Evolutionary conservation across 257 asterid genomes (phyloP), one percentile per base, ranked within the genome.

Genomic region (Penstemon eatonii): DNA sequence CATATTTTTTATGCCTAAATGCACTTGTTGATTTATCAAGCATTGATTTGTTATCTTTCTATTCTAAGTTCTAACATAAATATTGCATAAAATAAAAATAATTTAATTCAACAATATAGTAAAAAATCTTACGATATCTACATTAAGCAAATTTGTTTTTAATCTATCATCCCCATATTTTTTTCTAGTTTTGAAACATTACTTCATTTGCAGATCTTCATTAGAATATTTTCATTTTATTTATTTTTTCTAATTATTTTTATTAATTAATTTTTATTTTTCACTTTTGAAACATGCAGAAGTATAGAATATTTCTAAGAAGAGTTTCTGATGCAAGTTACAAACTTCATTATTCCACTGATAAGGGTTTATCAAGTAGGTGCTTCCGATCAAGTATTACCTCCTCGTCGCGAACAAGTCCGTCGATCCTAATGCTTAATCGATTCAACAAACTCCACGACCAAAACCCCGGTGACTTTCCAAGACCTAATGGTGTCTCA

Each of bases 251-350:
- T 44, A 2, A 2, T 13, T 33, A n/a, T 15, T 36, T 12, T 63
- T 3, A 19, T 3, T 59, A 39, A 19, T 53, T 2, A 6, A 36
- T 47, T 2, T 25, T 2, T 10, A 36, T 47, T 2, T 25, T 51
- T 6, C n/a, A 8, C 53, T 49, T 57, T 4, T 33, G 1, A 51
- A 25, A 38, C 3, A 40, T 67, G 73, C 87, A 84, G 90, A 84
- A 84, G 56, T 84, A 84, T 8, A 59, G 87, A 72, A 77, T 84
- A 66, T 84, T 82, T 75, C 79, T 82, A 36, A 77, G 78, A 61
- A n/a, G 85, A 52, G 85, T 75, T 3, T 64, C 79, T 0, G 84
- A 71, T 8, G 80, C 91, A 73, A 76, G 81, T 79, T 50, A 37
- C 76, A 72, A 69, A 19, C 47, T 78, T 33, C 80, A 64, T 7